Percentiles rank a stretch among this genome's conserved stretches.
These are phyloP conservation scores for Catharanthus roseus DNA, from an alignment of 257 asterid species.

Conservation along the genomic window DNA sequence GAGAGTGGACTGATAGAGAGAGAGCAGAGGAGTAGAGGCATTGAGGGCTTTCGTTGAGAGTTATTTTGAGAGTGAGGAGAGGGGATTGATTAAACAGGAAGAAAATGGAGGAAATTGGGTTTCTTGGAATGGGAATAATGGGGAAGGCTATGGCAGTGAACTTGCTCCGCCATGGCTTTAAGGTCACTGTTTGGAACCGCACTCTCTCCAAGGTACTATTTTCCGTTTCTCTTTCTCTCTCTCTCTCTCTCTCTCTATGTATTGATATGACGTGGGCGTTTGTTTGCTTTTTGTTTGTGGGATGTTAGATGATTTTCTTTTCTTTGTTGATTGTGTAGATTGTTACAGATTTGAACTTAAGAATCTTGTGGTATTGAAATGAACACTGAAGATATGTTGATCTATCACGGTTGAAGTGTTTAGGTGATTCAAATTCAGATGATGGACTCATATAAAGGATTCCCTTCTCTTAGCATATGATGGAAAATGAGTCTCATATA, in stretches of 20 bases:
- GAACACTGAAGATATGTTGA: background rate
- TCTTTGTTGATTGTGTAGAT: background rate
- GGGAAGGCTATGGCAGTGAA: conserved; percentile 95
- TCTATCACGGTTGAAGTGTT: background rate
- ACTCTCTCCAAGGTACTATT: conserved; percentile 67
- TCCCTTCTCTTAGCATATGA: background rate
- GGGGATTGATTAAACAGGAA: conserved; percentile 1
- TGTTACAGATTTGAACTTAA: background rate
- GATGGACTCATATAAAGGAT: background rate
- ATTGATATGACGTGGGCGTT: background rate
- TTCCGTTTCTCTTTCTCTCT: too few species aligned
- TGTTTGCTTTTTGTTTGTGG: background rate
- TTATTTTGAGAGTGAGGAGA: background rate
- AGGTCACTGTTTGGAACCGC: conserved; percentile 98
- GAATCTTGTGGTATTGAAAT: background rate
- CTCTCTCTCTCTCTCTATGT: too few species aligned
- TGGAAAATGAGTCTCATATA: background rate
- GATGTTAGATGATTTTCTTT: background rate
- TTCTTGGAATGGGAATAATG: conserved; percentile 93
- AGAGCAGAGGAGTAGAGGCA: background rate
- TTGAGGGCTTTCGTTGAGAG: background rate
- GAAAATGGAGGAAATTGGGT: conserved; percentile 83
- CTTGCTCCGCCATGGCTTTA: conserved; percentile 86
- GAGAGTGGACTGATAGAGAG: background rate
- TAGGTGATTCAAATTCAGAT: background rate